Evolutionary conservation across 2,329 filamentous ascomycete genomes (phyloP).

Genomic region (Trichocomaceae sp.): DNA sequence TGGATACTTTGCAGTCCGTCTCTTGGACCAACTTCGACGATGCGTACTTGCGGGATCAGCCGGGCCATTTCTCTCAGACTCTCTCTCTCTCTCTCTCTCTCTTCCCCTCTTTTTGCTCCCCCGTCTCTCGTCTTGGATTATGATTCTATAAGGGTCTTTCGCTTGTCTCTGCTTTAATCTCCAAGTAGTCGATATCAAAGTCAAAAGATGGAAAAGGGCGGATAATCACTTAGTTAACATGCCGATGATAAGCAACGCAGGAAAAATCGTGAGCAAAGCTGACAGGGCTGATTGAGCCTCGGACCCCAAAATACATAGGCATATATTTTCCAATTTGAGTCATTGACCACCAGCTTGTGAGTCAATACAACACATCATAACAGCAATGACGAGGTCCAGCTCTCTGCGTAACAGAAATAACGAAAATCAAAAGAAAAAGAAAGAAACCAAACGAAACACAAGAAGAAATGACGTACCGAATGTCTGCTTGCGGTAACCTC

Average conservation of each 20-base stretch:
- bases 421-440: not conserved
- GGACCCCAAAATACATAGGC: not conserved
- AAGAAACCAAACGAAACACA: not conserved
- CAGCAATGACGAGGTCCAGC: no score
- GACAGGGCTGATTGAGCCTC: not conserved
- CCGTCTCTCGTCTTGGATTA: no score
- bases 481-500: not conserved
- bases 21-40: constrained; percentile 77
- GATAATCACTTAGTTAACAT: not conserved
- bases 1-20: constrained; percentile 87
- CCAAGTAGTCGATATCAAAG: not conserved
- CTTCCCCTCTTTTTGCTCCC: not conserved
- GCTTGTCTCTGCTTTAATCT: not conserved
- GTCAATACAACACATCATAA: not conserved
- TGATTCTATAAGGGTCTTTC: not conserved
- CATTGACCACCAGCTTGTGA: not conserved
- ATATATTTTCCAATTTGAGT: not conserved
- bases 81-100: not conserved
- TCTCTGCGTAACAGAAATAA: not conserved
- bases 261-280: not conserved
- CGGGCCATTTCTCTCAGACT: not conserved
- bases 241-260: not conserved
- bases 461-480: not conserved
- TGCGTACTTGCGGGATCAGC: constrained; percentile 35
- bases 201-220: not conserved